Conservation (phyloP, 1,284 basidiomycete genomes). For the Volvariella surrecta region DNA sequence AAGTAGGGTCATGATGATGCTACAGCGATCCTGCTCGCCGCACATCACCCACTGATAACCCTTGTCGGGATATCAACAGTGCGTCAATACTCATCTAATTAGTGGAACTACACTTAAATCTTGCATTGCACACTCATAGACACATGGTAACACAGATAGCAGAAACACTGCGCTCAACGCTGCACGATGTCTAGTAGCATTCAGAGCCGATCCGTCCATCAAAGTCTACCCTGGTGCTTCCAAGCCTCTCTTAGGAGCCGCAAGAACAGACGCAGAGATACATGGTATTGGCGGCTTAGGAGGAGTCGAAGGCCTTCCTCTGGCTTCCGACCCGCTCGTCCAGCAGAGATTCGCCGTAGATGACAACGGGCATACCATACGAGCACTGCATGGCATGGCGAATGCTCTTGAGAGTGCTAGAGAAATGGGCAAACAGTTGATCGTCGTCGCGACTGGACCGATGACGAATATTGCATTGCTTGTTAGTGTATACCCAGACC, state of each 20-base stretch:
- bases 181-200: conserved; percentile 63
- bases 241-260: conserved; percentile 50
- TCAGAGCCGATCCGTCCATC: conserved; percentile 47
- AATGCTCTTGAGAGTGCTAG: conserved; percentile 37
- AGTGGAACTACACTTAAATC: background rate
- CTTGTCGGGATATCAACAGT: conserved; percentile 79
- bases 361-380: conserved; percentile 27
- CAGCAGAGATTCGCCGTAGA: conserved; percentile 35
- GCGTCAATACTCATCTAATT: conserved; percentile 11
- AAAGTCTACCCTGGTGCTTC: conserved; percentile 61
- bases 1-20: conserved; percentile 80
- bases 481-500: conserved; percentile 58
- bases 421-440: conserved; percentile 47
- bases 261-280: conserved; percentile 60
- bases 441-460: conserved; percentile 68
- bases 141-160: conserved; percentile 68
- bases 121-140: conserved; percentile 30
- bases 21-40: conserved; percentile 67
- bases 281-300: conserved; percentile 75
- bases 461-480: conserved; percentile 84
- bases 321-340: conserved; percentile 36
- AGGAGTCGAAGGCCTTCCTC: conserved; percentile 68
- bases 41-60: conserved; percentile 51
- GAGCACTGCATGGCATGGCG: conserved; percentile 63
- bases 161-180: conserved; percentile 64